Percentiles rank a stretch among this genome's conserved stretches.
phyloP scores from a whole-genome alignment of 805 yeast genomes.

The Tetrapisispora fleetii region DNA sequence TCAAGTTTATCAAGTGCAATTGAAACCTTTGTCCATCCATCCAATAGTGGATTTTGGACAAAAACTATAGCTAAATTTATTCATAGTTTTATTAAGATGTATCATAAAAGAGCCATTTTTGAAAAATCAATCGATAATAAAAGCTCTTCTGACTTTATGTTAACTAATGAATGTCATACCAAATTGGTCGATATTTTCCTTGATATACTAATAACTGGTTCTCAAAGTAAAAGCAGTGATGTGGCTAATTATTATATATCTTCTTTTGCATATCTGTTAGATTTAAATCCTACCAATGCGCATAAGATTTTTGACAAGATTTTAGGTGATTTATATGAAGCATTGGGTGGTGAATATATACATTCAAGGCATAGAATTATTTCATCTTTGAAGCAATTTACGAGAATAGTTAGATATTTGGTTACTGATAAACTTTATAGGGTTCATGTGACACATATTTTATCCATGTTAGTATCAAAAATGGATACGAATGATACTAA shows the following conservation, averaged over 20 bases:
- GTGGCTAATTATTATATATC: conserved; percentile 47
- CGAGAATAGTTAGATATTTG: conserved; percentile 56
- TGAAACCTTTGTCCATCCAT: conserved; percentile 79
- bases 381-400: conserved; percentile 58
- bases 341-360: conserved; percentile 50
- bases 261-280: conserved; percentile 50
- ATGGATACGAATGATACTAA: conserved; percentile 79
- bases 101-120: conserved; percentile 43
- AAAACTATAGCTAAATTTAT: conserved; percentile 51
- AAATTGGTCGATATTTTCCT: conserved; percentile 37
- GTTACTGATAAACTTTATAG: conserved; percentile 52
- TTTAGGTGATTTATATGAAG: conserved; percentile 64
- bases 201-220: conserved; percentile 46
- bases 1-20: conserved; percentile 50
- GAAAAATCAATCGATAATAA: conserved; percentile 33
- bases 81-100: conserved; percentile 44
- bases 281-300: conserved; percentile 41
- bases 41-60: conserved; percentile 79
- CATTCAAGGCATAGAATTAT: conserved; percentile 70
- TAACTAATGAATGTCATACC: conserved; percentile 29
- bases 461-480: conserved; percentile 64
- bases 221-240: conserved; percentile 57
- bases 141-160: conserved; percentile 7
- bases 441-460: conserved; percentile 64
- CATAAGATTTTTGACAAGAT: conserved; percentile 39